These are phyloP conservation scores for Erodium texanum DNA, from an alignment of 441 rosid genomes.

Conservation along the genomic window DNA sequence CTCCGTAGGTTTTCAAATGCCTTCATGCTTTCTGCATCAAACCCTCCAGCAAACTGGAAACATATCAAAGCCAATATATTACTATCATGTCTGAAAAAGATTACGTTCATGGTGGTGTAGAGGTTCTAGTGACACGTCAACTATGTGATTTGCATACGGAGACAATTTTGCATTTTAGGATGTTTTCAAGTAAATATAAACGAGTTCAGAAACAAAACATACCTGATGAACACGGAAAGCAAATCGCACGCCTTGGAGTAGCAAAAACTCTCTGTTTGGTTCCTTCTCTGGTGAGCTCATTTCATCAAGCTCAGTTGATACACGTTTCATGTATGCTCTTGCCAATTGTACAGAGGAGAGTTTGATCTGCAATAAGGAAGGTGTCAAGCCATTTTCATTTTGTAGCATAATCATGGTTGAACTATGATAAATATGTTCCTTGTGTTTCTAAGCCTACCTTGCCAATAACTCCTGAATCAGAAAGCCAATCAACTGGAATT, in stretches of 20 bases:
- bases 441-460: constrained; percentile 40
- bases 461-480: constrained; percentile 85
- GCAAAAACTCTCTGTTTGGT: constrained; percentile 84
- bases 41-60: constrained; percentile 94
- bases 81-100: background rate
- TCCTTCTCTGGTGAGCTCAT: constrained; percentile 71
- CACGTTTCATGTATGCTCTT: constrained; percentile 90
- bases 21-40: constrained; percentile 97
- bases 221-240: constrained; percentile 99
- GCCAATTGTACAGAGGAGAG: constrained; percentile 91
- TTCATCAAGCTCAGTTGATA: constrained; percentile 73
- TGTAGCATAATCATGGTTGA: constrained; percentile 2
- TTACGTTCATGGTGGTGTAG: background rate
- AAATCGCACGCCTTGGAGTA: constrained; percentile 86
- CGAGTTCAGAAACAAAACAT: constrained; percentile 5
- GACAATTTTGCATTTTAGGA: background rate
- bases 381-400: constrained; percentile 8
- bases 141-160: background rate
- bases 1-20: constrained; percentile 84
- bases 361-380: constrained; percentile 57
- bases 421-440: background rate
- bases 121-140: background rate
- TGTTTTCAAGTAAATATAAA: background rate
- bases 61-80: constrained; percentile 3
- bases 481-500: constrained; percentile 76